Evolutionary conservation across 306 rosid species (phyloP).

Genomic region (Fragaria vesca): DNA sequence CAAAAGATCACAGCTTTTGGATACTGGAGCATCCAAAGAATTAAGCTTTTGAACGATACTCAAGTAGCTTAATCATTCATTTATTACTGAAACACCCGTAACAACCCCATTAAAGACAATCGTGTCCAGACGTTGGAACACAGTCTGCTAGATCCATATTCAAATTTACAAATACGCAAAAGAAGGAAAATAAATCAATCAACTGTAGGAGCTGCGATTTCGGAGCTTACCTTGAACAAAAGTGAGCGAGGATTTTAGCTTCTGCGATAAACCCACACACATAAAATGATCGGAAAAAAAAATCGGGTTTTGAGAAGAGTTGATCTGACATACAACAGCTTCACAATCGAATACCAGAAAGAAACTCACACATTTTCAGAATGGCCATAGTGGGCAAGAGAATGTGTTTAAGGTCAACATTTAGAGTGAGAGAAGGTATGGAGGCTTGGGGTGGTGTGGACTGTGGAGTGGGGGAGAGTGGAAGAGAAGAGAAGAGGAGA

Average conservation of each 20-base stretch:
- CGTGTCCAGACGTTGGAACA: neutral
- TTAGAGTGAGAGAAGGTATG: neutral
- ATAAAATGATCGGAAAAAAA: neutral
- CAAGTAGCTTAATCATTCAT: neutral
- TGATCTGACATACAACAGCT: neutral
- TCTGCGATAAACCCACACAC: neutral
- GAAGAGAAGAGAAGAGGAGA: neutral
- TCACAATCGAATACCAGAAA: neutral
- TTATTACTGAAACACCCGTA: neutral
- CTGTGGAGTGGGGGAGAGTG: neutral
- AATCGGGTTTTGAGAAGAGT: neutral
- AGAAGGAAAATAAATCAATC: neutral
- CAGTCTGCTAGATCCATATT: slow-evolving; percentile 9
- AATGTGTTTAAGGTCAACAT: neutral
- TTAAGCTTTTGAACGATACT: neutral
- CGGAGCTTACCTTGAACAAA: slow-evolving; percentile 1
- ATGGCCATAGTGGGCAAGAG: neutral
- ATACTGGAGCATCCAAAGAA: neutral
- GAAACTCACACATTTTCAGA: neutral
- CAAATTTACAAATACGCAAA: neutral
- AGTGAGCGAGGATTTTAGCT: neutral
- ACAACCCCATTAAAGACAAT: neutral
- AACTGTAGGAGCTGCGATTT: neutral
- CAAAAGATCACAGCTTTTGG: slow-evolving; percentile 1
- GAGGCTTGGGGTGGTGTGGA: neutral